These are phyloP conservation scores for Dorcoceras hygrometricum DNA, from an alignment of 257 asterid genomes.

Conservation along the genomic window DNA sequence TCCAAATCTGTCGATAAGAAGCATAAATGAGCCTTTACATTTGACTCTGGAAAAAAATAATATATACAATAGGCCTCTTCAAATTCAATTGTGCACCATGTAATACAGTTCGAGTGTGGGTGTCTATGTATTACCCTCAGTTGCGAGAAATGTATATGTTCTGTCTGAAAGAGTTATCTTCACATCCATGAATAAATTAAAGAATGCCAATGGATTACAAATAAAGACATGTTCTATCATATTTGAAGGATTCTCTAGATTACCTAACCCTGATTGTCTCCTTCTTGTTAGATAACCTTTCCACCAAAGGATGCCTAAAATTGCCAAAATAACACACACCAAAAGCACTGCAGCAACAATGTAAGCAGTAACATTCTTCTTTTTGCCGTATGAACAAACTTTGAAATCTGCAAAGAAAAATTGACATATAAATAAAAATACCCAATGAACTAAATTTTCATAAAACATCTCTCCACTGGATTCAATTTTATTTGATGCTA, in stretches of 20 bases:
- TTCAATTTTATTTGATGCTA: slow-evolving; percentile 7
- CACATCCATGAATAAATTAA: not conserved
- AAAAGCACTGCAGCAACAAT: slow-evolving; percentile 48
- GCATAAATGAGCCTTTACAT: slow-evolving; percentile 12
- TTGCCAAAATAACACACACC: slow-evolving; percentile 29
- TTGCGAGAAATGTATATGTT: too few species aligned
- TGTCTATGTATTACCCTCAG: too few species aligned
- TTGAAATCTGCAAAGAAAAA: slow-evolving; percentile 50
- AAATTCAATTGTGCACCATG: too few species aligned
- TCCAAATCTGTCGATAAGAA: slow-evolving; percentile 50
- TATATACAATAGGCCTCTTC: not conserved
- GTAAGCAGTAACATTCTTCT: slow-evolving; percentile 45
- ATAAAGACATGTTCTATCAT: slow-evolving; percentile 7
- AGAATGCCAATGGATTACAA: not conserved
- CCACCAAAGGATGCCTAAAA: slow-evolving; percentile 62
- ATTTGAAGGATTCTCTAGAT: slow-evolving; percentile 5
- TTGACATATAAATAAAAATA: not conserved
- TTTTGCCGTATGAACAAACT: slow-evolving; percentile 57
- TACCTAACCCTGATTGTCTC: slow-evolving; percentile 49
- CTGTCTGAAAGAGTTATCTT: too few species aligned
- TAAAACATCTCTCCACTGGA: slow-evolving; percentile 8
- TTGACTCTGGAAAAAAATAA: not conserved
- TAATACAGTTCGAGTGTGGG: not conserved
- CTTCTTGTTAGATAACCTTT: slow-evolving; percentile 43
- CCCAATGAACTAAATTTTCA: not conserved